Evolutionary conservation across 202 grass and related monocot species (phyloP).

Genomic region (Zoysia matrella): DNA sequence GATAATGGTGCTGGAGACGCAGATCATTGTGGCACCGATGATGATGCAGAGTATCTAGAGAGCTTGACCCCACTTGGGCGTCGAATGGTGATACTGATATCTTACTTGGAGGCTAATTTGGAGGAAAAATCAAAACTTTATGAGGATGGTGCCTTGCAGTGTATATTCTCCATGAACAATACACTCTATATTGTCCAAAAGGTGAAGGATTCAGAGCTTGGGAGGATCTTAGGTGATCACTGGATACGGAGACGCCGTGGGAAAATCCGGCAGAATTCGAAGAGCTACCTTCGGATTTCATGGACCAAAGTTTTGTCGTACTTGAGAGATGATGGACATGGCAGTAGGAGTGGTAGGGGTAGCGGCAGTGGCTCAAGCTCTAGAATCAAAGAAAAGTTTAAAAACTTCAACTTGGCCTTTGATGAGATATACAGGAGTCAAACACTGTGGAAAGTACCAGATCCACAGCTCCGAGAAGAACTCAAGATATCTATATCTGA

Average conservation of each 20-base stretch:
- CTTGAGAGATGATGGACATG: slow-evolving; percentile 32
- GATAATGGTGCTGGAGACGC: slow-evolving; percentile 16
- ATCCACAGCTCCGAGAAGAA: no score
- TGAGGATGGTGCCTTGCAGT: slow-evolving; percentile 77
- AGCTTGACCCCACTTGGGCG: slow-evolving; percentile 50
- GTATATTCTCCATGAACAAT: slow-evolving; percentile 99
- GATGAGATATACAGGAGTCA: slow-evolving; percentile 82
- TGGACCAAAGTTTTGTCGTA: slow-evolving; percentile 90
- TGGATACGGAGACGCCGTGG: slow-evolving; percentile 79
- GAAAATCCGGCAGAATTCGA: slow-evolving; percentile 85
- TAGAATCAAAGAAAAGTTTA: slow-evolving; percentile 86
- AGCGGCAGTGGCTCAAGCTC: slow-evolving; percentile 60
- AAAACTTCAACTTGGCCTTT: slow-evolving; percentile 91
- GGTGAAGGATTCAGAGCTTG: no score
- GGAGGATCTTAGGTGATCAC: slow-evolving; percentile 60
- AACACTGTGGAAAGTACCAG: no score
- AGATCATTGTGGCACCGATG: slow-evolving; percentile 46
- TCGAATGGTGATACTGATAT: no score
- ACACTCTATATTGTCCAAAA: slow-evolving; percentile 75
- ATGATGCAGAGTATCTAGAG: slow-evolving; percentile 62
- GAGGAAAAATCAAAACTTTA: slow-evolving; percentile 93
- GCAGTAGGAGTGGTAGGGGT: slow-evolving; percentile 47
- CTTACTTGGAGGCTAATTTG: slow-evolving; percentile 9
- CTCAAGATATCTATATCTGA: slow-evolving; percentile 82
- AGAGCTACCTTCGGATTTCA: slow-evolving; percentile 85